phyloP scores from a whole-genome alignment of 345 rosid genomes.

The Gossypium sturtianum region DNA sequence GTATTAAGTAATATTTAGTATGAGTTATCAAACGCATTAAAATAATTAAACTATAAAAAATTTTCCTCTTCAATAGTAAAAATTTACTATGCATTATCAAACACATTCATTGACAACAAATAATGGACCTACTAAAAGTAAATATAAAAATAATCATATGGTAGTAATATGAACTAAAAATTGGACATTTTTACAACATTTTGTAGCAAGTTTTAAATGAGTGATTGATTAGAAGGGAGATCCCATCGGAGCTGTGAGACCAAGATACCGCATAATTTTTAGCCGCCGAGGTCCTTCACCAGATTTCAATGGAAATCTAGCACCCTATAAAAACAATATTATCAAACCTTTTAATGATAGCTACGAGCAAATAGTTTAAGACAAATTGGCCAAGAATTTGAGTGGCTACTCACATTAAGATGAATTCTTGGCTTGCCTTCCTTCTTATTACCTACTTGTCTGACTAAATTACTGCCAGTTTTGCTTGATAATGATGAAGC shows the following conservation, averaged over 20 bases:
- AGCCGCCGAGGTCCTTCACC: background rate
- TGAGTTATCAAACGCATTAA: background rate
- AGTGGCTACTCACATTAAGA: conserved; percentile 6
- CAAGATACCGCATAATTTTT: conserved; percentile 10
- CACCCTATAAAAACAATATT: background rate
- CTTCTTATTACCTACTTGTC: background rate
- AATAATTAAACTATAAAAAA: background rate
- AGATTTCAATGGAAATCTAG: conserved; percentile 3
- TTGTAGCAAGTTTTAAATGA: background rate
- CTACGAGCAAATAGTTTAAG: background rate
- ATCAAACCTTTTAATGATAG: background rate
- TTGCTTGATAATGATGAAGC: conserved; percentile 7
- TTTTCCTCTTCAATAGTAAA: background rate
- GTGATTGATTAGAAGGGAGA: conserved; percentile 7
- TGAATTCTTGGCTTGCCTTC: background rate
- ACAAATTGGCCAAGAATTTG: background rate
- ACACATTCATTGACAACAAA: background rate
- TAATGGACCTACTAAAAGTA: background rate
- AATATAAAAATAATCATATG: background rate
- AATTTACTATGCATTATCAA: background rate
- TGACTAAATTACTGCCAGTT: background rate
- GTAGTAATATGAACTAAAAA: background rate
- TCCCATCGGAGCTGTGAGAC: conserved; percentile 5
- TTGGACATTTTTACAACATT: background rate
- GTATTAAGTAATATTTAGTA: too few relatives aligned